Evolutionary conservation across 345 rosid genomes (phyloP), one percentile per base, ranked within the genome.

Genomic region (Syzygium aromaticum): DNA sequence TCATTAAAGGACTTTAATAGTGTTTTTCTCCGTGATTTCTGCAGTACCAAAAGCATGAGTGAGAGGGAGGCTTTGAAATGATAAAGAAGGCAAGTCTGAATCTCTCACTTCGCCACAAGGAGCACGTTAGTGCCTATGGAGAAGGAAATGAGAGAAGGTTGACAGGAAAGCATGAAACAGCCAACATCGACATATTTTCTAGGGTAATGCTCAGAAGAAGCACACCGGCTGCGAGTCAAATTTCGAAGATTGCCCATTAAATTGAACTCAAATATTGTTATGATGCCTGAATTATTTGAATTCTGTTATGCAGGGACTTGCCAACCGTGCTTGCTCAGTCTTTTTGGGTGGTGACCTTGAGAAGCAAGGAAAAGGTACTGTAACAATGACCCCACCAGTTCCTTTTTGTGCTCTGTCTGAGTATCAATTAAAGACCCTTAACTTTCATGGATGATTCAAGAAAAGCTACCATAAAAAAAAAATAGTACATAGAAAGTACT

Each of bases 91-190:
- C 98, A 17, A 96, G 96, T 87, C 87, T 94, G 92, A 93, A 96
- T 86, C 95, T 97, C 23, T 96, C 98, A 0, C 97, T 97, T 87
- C 95, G 96, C 84, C 99, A 96, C 87, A 85, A 86, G 87, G 98
- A 94, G 6, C 98, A 95, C 89, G 93, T 97, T 8, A 95, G 95
- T 86, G 98, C 98, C 6, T 96, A 95, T 14, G 99, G 96, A 89
- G 99, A 97, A 94, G 99, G 98, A 84, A 97, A 95, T 53, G 96
- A 97, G 92, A 95, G 99, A 91, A 93, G 98, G 91, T 87, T 97
- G 90, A 96, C 95, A 0, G 99, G 98, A 89, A 96, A 95, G 94
- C 99, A 97, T 51, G 98, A 97, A 91, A 97, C 98, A 49, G 97
- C 98, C 88, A 95, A 90, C 93, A 95, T 97, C 5, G 63, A 96